Percentiles rank a stretch among this genome's conserved stretches.
Evolutionary conservation across 495 filamentous ascomycete genomes (phyloP).

Genomic region (Penicillium pancosmium): DNA sequence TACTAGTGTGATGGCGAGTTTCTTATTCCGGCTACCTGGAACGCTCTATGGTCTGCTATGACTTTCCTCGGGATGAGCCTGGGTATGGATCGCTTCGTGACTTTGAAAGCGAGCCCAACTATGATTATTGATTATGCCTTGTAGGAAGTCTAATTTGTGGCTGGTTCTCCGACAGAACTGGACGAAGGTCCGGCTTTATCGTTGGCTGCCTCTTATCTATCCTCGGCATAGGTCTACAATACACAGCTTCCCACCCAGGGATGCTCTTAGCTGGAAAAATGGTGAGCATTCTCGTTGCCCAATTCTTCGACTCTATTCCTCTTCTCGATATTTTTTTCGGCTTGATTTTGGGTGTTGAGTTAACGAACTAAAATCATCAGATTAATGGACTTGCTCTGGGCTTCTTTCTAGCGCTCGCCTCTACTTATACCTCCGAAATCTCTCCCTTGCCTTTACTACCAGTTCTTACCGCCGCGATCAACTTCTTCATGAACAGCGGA

Average conservation of each 20-base stretch:
- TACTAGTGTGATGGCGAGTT: constrained; percentile 12
- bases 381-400: constrained; percentile 11
- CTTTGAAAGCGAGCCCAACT: no score
- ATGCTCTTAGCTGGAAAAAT: constrained; percentile 16
- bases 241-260: constrained; percentile 6
- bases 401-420: constrained; percentile 9
- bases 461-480: constrained; percentile 9
- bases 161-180: constrained; percentile 8
- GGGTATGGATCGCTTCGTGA: not conserved
- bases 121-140: no score
- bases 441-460: constrained; percentile 7
- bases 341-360: not conserved
- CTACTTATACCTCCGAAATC: constrained; percentile 14
- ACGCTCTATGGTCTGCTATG: constrained; percentile 16
- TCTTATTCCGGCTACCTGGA: constrained; percentile 14
- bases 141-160: constrained; percentile 13
- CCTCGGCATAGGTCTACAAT: constrained; percentile 10
- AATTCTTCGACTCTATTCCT: no score
- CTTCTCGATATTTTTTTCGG: no score
- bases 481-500: constrained; percentile 15
- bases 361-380: not conserved
- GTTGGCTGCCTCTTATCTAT: constrained; percentile 9
- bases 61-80: constrained; percentile 14
- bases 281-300: not conserved
- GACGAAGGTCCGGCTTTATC: constrained; percentile 6